A percentile compares a stretch with the other conserved stretches of the same genome.
Conservation (phyloP, 768 basidiomycete genomes). For the Clavaria fumosa region DNA sequence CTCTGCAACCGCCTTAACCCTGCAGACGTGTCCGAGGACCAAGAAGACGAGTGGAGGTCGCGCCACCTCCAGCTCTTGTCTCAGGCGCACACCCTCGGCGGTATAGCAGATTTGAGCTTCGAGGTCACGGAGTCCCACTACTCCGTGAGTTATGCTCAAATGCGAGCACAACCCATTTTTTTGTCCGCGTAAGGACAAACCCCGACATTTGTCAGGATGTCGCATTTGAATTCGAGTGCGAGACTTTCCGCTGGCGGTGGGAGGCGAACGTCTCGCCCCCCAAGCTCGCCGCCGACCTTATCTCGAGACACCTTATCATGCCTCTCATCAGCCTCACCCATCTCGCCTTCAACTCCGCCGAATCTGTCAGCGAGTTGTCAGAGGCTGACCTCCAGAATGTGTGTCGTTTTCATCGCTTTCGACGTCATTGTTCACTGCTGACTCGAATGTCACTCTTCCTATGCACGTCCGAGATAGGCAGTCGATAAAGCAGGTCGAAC, state of each 20-base stretch:
- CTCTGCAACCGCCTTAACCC: constrained; percentile 31
- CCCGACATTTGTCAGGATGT: constrained; percentile 35
- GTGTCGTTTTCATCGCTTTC: constrained; percentile 7
- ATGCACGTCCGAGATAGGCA: constrained; percentile 32
- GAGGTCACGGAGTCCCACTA: constrained; percentile 42
- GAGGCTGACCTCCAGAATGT: constrained; percentile 56
- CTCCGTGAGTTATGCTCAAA: constrained; percentile 28
- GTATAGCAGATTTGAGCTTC: constrained; percentile 39
- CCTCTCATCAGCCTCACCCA: constrained; percentile 62
- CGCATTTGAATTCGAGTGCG: constrained; percentile 42
- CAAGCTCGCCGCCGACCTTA: constrained; percentile 49
- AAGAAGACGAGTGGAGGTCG: constrained; percentile 50
- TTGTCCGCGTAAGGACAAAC: no score
- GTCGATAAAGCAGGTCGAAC: constrained; percentile 57
- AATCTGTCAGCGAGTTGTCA: constrained; percentile 39
- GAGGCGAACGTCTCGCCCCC: constrained; percentile 52
- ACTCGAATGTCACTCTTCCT: no score
- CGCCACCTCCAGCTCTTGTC: constrained; percentile 38
- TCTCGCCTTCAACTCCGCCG: constrained; percentile 47
- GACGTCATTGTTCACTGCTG: no score
- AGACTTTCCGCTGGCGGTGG: constrained; percentile 66
- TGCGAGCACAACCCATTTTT: no score
- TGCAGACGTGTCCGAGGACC: constrained; percentile 14
- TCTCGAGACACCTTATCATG: constrained; percentile 65
- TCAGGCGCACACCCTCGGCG: constrained; percentile 46